These are phyloP conservation scores for Podaxis rugospora DNA, from an alignment of 768 basidiomycete species.

Conservation along the genomic window DNA sequence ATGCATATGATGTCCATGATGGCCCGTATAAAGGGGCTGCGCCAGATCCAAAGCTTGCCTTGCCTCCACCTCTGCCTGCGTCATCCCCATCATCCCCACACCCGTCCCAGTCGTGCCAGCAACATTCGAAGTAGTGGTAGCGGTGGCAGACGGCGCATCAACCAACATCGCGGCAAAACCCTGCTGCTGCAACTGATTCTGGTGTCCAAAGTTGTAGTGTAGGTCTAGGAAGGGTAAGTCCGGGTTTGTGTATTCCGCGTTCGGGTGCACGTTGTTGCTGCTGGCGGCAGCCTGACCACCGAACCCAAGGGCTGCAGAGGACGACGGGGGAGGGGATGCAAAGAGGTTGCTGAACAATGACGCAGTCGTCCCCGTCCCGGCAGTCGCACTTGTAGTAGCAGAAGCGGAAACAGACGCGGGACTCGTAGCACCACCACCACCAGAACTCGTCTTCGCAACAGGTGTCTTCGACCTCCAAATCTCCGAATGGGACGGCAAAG, in stretches of 20 bases:
- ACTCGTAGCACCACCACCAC: background rate
- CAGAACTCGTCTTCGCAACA: background rate
- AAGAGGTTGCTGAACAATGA: background rate
- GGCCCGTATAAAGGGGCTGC: conserved; percentile 10
- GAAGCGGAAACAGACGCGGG: background rate
- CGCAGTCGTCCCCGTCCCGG: background rate
- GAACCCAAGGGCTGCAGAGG: background rate
- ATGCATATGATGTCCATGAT: conserved; percentile 1
- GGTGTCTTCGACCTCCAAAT: conserved; percentile 10
- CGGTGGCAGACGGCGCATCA: background rate
- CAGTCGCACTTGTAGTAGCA: background rate
- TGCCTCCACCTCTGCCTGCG: conserved; percentile 11
- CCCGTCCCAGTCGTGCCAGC: background rate
- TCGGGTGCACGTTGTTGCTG: background rate
- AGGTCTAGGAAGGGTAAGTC: conserved; percentile 66
- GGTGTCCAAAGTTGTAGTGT: conserved; percentile 47
- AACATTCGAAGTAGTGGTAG: background rate
- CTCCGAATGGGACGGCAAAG: conserved; percentile 9
- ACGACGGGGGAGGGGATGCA: background rate
- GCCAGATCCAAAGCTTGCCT: conserved; percentile 34
- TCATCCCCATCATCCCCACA: conserved; percentile 3
- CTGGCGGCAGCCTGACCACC: background rate
- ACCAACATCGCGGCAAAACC: conserved; percentile 4
- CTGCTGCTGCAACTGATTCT: conserved; percentile 8
- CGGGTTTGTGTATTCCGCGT: conserved; percentile 19